Base-by-base conservation (phyloP, 352 stramenopile species). In the Pythium phragmitis region DNA sequence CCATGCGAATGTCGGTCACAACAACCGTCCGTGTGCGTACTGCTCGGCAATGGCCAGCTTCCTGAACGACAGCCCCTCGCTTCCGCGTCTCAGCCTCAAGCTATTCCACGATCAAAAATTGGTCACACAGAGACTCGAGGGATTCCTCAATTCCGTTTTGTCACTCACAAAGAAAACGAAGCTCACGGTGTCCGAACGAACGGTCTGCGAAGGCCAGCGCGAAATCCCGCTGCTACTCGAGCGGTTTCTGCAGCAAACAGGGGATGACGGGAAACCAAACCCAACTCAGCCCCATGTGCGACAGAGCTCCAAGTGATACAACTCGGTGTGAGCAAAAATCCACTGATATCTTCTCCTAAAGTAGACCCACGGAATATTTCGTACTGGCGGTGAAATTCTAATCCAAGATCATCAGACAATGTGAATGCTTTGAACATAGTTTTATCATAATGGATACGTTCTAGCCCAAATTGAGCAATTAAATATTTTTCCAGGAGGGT, bases 221-320 rank as follows among this genome's bases (percentile, higher is more conserved):
- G 59, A 60, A n/a, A 54, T 66, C 46, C 59, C 59, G 21, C 7
- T 66, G 41, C 7, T 60, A 9, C 41, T 66, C 2, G n/a, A 66
- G 28, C 34, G 47, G 30, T 60, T 66, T 23, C n/a, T 55, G 4
- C 11, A 11, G 13, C 45, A 11, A 21, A 17, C 11, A 17, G 9
- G 45, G 7, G 45, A 23, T 12, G 45, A 50, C 14, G 3, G 11
- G 14, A 42, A 42, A 42, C 37, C 37, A 16, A 42, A 12, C 9
- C 43, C 9, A 49, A 28, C 43, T 23, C 42, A 23, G 14, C 13
- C 42, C 14, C 42, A 48, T 23, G 17, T 23, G 42, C 42, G 17
- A 42, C 37, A 16, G 37, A 42, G 37, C 37, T 16, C 2, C 37
- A 42, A 42, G 37, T 12, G 7, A 16, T 17, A 12, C 37, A 12